These are phyloP conservation scores for Aspergillus haitiensis DNA, from an alignment of 495 filamentous ascomycete species.

Conservation along the genomic window DNA sequence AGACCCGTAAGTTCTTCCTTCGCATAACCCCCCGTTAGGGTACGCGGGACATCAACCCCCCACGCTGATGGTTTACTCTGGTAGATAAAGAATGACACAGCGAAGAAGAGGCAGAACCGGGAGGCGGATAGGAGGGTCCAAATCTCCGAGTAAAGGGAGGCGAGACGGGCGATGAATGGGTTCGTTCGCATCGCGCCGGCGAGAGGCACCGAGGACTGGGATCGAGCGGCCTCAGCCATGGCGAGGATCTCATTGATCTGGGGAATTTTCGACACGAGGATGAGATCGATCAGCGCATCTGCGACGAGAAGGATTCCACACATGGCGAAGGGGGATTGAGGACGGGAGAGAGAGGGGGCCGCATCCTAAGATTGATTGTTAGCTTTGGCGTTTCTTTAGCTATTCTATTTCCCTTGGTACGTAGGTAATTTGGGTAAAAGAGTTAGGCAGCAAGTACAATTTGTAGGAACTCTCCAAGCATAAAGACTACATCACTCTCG, in stretches of 20 bases:
- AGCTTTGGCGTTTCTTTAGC: background rate
- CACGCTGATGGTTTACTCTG: conserved; percentile 48
- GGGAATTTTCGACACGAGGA: conserved; percentile 58
- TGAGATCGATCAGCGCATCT: conserved; percentile 69
- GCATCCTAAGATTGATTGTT: conserved; percentile 28
- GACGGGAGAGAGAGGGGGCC: conserved; percentile 57
- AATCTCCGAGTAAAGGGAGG: conserved; percentile 65
- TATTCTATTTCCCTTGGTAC: background rate
- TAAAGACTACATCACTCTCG: conserved; percentile 77
- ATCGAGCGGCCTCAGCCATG: conserved; percentile 29
- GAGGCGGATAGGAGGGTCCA: conserved; percentile 72
- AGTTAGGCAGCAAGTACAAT: conserved; percentile 53
- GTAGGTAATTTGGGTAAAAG: background rate
- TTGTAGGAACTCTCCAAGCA: conserved; percentile 79
- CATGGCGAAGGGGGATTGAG: conserved; percentile 68
- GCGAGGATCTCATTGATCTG: conserved; percentile 42
- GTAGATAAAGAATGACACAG: conserved; percentile 68
- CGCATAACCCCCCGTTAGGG: conserved; percentile 17
- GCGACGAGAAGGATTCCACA: conserved; percentile 67
- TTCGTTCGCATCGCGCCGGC: conserved; percentile 26
- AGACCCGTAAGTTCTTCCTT: conserved; percentile 30
- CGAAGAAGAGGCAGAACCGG: conserved; percentile 65
- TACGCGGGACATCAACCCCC: conserved; percentile 31
- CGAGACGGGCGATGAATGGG: conserved; percentile 31
- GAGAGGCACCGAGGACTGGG: conserved; percentile 16